Conservation (phyloP, 2,329 filamentous ascomycete genomes). For the Neurospora sp. region DNA sequence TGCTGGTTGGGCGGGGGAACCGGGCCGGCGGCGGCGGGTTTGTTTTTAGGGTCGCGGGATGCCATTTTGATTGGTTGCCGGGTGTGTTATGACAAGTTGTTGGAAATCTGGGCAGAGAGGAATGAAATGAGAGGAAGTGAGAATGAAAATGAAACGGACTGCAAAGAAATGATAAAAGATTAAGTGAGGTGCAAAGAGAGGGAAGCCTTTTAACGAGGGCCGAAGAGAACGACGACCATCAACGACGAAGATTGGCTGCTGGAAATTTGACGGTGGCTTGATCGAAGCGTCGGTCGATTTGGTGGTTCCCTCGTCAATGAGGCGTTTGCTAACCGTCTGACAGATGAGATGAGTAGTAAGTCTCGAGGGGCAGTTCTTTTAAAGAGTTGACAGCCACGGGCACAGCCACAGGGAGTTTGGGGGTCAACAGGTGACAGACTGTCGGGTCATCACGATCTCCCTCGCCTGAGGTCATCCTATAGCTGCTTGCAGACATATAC, state of each 20-base stretch:
- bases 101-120: neutral
- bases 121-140: neutral
- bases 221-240: neutral
- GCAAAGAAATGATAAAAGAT: neutral
- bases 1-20: slow-evolving; percentile 12
- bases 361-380: neutral
- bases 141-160: neutral
- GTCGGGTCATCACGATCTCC: neutral
- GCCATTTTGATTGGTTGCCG: neutral
- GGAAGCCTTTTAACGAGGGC: neutral
- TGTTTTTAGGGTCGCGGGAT: neutral
- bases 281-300: neutral
- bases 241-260: neutral
- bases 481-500: neutral
- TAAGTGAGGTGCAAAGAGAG: neutral
- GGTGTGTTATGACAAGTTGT: neutral
- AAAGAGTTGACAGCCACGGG: neutral
- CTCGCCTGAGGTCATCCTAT: neutral
- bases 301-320: neutral
- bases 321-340: neutral
- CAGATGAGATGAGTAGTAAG: neutral
- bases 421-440: neutral
- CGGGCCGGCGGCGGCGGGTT: neutral
- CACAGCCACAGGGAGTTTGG: neutral
- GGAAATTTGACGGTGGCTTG: neutral